Evolutionary conservation across 345 rosid species (phyloP).

Genomic region (Diplotaxis tenuifolia): DNA sequence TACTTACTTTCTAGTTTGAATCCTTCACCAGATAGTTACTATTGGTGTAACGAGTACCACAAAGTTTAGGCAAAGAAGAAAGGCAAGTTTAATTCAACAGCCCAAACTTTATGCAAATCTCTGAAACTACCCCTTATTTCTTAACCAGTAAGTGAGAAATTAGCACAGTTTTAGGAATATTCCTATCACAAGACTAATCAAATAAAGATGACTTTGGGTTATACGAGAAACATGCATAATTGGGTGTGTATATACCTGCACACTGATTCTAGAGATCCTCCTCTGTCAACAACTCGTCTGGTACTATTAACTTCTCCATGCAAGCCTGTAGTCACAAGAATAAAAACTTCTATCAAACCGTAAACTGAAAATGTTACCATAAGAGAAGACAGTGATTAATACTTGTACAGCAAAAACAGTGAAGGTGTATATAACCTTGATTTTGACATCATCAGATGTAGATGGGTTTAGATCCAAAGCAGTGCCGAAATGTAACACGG

Average conservation of each 20-base stretch:
- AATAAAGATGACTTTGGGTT: constrained; percentile 19
- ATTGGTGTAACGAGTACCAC: constrained; percentile 17
- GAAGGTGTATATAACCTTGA: constrained; percentile 52
- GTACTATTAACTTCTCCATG: constrained; percentile 37
- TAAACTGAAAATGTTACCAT: neutral
- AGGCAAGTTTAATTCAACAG: constrained; percentile 10
- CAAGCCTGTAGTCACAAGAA: constrained; percentile 26
- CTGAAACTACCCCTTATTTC: neutral
- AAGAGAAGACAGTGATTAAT: constrained; percentile 5
- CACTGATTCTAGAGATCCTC: constrained; percentile 28
- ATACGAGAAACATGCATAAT: constrained; percentile 3
- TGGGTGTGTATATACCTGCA: constrained; percentile 10
- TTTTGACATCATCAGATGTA: constrained; percentile 66
- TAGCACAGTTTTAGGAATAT: constrained; percentile 27
- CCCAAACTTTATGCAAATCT: constrained; percentile 15
- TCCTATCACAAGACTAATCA: constrained; percentile 1
- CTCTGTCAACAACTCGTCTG: constrained; percentile 25
- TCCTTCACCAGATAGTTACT: constrained; percentile 26
- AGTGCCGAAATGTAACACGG: constrained; percentile 78
- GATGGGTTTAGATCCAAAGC: constrained; percentile 88
- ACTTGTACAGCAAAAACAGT: constrained; percentile 1
- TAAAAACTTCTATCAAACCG: neutral
- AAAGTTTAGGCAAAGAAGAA: constrained; percentile 16
- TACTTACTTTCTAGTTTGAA: constrained; percentile 25
- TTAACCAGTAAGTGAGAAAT: neutral